These are phyloP conservation scores for Ettlia oleoabundans DNA, from an alignment of 139 green algal genomes.

Conservation along the genomic window DNA sequence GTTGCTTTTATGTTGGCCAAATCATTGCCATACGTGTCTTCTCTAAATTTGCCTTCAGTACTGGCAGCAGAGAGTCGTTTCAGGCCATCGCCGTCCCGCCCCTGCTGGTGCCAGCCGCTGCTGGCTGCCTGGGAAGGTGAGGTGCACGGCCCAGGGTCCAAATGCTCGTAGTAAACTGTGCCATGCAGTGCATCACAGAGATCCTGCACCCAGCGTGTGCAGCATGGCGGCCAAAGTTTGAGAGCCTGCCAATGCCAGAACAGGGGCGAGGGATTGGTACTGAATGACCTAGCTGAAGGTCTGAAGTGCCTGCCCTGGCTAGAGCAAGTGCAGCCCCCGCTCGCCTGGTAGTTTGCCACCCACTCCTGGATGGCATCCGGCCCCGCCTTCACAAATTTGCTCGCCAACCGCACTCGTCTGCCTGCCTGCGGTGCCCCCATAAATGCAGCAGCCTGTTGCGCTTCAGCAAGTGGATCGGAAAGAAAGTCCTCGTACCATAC, in stretches of 20 bases:
- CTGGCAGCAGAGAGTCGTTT: no score
- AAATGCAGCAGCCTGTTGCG: not conserved
- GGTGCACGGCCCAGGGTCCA: not conserved
- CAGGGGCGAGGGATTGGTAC: no score
- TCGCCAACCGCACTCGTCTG: not conserved
- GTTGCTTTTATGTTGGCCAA: no score
- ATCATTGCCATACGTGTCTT: no score
- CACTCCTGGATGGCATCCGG: not conserved
- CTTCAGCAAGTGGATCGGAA: not conserved
- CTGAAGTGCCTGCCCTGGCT: no score
- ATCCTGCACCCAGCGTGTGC: not conserved
- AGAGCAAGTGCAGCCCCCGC: no score
- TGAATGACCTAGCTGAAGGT: no score
- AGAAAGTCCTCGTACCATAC: constrained; percentile 31
- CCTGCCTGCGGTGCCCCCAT: not conserved
- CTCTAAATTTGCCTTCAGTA: no score
- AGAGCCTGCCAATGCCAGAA: no score
- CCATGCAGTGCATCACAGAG: not conserved
- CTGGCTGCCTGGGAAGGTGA: not conserved
- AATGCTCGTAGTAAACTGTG: not conserved
- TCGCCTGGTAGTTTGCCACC: constrained; percentile 6
- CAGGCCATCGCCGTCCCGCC: no score
- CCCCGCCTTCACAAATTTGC: constrained; percentile 17
- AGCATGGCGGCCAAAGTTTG: no score
- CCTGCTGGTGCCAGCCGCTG: no score